Percentiles rank a stretch among this genome's conserved stretches.
These are phyloP conservation scores for Fusarium praegraminearum DNA, from an alignment of 2,329 filamentous ascomycete genomes.

Conservation along the genomic window DNA sequence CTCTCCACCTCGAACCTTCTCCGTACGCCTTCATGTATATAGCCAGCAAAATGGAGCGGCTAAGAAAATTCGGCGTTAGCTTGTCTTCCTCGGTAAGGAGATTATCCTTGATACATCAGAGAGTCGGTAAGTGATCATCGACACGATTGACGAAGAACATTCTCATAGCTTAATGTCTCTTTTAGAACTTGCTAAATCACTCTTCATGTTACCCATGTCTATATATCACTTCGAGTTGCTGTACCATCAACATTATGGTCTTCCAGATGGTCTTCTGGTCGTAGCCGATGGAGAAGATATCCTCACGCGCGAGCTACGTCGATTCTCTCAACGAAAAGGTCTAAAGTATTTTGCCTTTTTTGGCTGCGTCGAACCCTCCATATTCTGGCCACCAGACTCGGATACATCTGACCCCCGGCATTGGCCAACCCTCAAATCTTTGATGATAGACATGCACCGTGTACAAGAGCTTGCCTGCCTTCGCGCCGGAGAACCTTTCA, in stretches of 20 bases:
- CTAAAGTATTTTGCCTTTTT: background rate
- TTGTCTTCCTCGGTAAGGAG: background rate
- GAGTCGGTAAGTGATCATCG: background rate
- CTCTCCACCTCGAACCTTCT: background rate
- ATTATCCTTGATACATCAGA: background rate
- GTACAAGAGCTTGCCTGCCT: background rate
- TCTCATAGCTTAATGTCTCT: background rate
- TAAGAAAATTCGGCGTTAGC: background rate
- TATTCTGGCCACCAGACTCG: slow-evolving; percentile 14
- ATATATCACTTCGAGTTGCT: background rate
- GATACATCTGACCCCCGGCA: background rate
- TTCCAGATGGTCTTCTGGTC: background rate
- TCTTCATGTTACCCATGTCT: background rate
- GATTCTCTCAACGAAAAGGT: slow-evolving; percentile 6
- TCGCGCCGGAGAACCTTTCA: background rate
- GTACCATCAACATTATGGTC: background rate
- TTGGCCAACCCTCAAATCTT: slow-evolving; percentile 15
- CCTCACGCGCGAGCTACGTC: background rate
- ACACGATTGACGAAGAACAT: background rate
- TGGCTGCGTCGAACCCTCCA: background rate
- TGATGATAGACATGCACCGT: background rate
- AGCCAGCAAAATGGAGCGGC: slow-evolving; percentile 4
- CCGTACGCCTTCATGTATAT: slow-evolving; percentile 3
- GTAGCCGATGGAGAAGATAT: background rate
- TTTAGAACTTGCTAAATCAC: background rate